Base-by-base conservation (phyloP, 129 eudicot species). In the Arctium lappa region DNA sequence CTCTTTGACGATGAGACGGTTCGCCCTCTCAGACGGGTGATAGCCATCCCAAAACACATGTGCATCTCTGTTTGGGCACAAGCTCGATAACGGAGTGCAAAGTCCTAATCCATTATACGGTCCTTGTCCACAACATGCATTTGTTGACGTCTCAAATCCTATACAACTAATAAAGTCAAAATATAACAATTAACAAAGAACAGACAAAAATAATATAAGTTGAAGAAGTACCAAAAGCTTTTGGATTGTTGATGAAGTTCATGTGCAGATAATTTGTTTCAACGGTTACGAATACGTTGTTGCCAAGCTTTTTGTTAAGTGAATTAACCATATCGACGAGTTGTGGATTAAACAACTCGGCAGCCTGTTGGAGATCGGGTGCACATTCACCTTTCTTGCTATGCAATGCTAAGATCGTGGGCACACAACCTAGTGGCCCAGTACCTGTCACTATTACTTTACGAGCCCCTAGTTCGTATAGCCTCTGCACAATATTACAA, bases 121-220 rank as follows among this genome's bases (percentile, higher is more conserved):
- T 10, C 97, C 97, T 85, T 92, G 97, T 69, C 97, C 97, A 42
- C 97, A 92, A 73, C 93, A 91, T 60, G 97, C 97, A 31, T 79
- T 79, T 84, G 88, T 88, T 53, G 93, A 88, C 15, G 93, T 91
- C 77, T 72, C 84, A 83, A 91, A 91, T 48, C 97, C 97, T 92
- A 75, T 83, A 60, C 50, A 80, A 42, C 3, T 6, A 31, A 13
- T 29, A 69, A 73, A 27, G 44, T 16, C 42, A 60, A 72, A 10
- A 76, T 10, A 42, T 36, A 15, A 68, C 6, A 27, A 33, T n/a
- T 16, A 16, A 16, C 18, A 60, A 16, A 60, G 29, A 0, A 5
- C 68, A 18, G 2, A 30, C 2, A 53, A 31, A 9, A 37, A 76
- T 13, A 34, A 69, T 6, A 36, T 8, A 30, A 50, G 34, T 39